Base-by-base conservation (phyloP, 2,329 filamentous ascomycete genomes). In the Knufia fluminis region DNA sequence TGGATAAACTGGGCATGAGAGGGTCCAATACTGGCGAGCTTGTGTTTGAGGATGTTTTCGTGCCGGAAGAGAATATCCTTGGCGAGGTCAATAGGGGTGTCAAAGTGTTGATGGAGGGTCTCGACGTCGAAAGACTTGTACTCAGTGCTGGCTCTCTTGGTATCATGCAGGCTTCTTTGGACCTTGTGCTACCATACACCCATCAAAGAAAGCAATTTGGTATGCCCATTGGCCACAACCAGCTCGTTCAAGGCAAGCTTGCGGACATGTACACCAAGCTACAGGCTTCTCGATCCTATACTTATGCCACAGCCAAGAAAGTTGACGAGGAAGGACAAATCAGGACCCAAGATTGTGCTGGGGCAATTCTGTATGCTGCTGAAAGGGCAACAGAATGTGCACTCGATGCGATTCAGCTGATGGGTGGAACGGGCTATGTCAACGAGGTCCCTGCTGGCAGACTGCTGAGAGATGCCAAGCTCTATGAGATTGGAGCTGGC, bases 201-300 rank as follows among this genome's bases (percentile, higher is more conserved):
- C 92, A 98, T 67, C 79, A 85, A 59, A 80, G 92, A 49, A 86
- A 84, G 67, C 92, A 98, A 69, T 98, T 98, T 64, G 84, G 83
- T 48, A 72, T 67, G 6, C 91, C 91, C 1, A 86, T 97, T 55
- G 91, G 86, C 0, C 84, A 92, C 59, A 94, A 95, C 67, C 92
- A 98, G 68, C 76, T 97, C 54, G 77, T 97, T 19, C 92, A 97
- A 68, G 91, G 86, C 50, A 91, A 90, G 64, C 76, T 97, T 40
- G 89, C 92, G 49, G 90, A 97, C 66, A 96, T 98, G 90, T 94
- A 97, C 70, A 96, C 89, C 42, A 94, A 94, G 68, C 78, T 92
- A 52, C 83, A 86, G 61, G 89, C 86, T 9, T 82, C 84, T 14
- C 75, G 82, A n/a, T 78, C 89, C 2, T 96, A 95, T 68, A 97